These are phyloP conservation scores for Nephromyces sp. DNA, from an alignment of 169 alveolate species.

Conservation along the genomic window DNA sequence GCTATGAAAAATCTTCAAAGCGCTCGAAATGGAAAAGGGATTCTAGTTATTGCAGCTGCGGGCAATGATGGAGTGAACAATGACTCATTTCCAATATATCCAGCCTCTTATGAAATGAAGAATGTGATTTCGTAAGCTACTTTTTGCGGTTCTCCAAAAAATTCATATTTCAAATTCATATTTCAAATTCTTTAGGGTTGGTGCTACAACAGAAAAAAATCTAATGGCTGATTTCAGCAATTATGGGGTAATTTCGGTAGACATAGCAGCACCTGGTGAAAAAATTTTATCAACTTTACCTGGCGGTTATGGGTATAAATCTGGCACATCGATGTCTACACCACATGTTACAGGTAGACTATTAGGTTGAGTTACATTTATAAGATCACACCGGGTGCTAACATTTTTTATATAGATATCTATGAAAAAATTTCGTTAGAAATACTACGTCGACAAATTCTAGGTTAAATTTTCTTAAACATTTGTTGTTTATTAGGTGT, in stretches of 20 bases:
- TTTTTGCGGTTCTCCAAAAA: not conserved
- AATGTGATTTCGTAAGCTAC: constrained; percentile 16
- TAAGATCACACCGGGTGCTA: not conserved
- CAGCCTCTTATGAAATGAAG: constrained; percentile 28
- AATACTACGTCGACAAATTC: not conserved
- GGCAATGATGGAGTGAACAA: constrained; percentile 45
- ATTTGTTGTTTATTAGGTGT: not conserved
- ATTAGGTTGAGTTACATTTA: not conserved
- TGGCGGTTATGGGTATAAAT: constrained; percentile 24
- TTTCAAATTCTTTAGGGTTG: constrained; percentile 35
- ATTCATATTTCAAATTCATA: not conserved
- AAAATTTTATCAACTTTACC: constrained; percentile 42
- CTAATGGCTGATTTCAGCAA: constrained; percentile 47
- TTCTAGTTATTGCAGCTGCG: constrained; percentile 46
- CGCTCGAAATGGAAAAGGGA: constrained; percentile 38
- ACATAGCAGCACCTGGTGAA: constrained; percentile 53
- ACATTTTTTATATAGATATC: not conserved
- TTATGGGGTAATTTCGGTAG: constrained; percentile 44
- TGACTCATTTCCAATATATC: constrained; percentile 41
- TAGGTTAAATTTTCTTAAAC: no score
- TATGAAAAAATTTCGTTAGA: not conserved
- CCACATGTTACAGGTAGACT: constrained; percentile 52
- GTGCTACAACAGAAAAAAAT: constrained; percentile 40
- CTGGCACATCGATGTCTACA: constrained; percentile 61
- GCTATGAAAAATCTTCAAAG: constrained; percentile 24